Conservation (phyloP, 495 filamentous ascomycete genomes). For the Lindgomyces ingoldianus region DNA sequence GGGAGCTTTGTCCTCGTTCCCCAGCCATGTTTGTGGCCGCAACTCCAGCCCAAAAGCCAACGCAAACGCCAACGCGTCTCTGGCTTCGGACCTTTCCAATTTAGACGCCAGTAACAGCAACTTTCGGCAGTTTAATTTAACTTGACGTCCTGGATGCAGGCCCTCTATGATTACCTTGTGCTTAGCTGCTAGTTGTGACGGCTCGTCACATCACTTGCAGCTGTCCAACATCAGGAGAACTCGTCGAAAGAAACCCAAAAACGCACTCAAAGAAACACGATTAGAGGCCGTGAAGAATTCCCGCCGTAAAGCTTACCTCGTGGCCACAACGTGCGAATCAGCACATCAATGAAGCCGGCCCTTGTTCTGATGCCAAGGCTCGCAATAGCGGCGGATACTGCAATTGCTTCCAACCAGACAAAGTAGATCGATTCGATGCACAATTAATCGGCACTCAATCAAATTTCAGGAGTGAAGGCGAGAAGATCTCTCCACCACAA, state of each 20-base stretch:
- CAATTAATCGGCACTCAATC: neutral
- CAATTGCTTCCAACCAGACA: neutral
- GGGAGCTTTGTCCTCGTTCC: neutral
- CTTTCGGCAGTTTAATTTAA: constrained; percentile 12
- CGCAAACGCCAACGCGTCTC: neutral
- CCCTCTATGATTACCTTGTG: constrained; percentile 13
- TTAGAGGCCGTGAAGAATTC: constrained; percentile 7
- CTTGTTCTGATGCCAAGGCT: constrained; percentile 17
- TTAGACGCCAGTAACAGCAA: neutral
- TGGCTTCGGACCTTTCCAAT: neutral
- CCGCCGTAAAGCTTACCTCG: constrained; percentile 21
- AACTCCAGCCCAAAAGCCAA: neutral
- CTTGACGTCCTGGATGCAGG: constrained; percentile 2
- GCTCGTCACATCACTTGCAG: neutral
- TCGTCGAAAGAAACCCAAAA: neutral
- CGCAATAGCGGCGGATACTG: neutral
- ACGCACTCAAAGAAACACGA: neutral
- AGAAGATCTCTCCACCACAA: constrained; percentile 1
- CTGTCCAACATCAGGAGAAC: neutral
- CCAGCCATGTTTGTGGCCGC: too few species aligned
- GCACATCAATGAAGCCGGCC: constrained; percentile 11
- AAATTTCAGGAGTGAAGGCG: constrained; percentile 28
- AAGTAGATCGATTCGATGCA: neutral
- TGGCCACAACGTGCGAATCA: constrained; percentile 6
- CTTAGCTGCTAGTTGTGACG: neutral